A percentile compares a stretch with the other conserved stretches of the same genome.
These are phyloP conservation scores for Plenodomus lindquistii DNA, from an alignment of 2,329 filamentous ascomycete genomes.

Conservation along the genomic window DNA sequence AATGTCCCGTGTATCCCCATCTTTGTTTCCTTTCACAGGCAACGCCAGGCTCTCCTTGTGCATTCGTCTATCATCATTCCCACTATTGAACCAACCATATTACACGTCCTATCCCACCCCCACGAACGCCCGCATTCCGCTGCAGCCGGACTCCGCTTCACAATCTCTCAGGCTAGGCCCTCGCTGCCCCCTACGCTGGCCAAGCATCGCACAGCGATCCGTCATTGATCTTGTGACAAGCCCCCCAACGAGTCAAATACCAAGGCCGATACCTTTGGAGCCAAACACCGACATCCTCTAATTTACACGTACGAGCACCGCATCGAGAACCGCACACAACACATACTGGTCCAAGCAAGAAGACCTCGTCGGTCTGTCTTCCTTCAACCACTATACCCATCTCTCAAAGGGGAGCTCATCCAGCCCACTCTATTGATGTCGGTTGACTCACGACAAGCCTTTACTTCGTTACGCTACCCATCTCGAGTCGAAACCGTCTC, in stretches of 20 bases:
- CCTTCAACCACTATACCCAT: constrained; percentile 13
- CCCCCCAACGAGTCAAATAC: constrained; percentile 28
- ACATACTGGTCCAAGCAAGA: constrained; percentile 19
- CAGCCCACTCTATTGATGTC: constrained; percentile 56
- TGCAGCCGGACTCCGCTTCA: constrained; percentile 27
- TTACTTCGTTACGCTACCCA: constrained; percentile 58
- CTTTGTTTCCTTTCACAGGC: constrained; percentile 10
- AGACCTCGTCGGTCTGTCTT: constrained; percentile 24
- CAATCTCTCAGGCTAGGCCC: constrained; percentile 25
- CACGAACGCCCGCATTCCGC: constrained; percentile 34
- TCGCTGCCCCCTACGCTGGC: constrained; percentile 21
- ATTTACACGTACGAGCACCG: constrained; percentile 23
- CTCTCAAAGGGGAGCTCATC: constrained; percentile 33
- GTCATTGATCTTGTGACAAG: constrained; percentile 42
- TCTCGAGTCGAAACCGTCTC: constrained; percentile 61
- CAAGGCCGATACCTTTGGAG: constrained; percentile 22
- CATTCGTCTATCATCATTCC: constrained; percentile 14
- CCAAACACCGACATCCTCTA: constrained; percentile 28
- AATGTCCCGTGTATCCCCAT: constrained; percentile 22
- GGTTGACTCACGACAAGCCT: constrained; percentile 60
- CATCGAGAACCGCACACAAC: constrained; percentile 20
- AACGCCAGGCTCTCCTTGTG: constrained; percentile 3
- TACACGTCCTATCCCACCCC: constrained; percentile 11
- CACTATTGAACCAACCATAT: constrained; percentile 26
- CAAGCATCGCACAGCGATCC: constrained; percentile 38